Conservation (phyloP, 2,329 filamentous ascomycete genomes). For the Phaeomoniella chlamydospora region DNA sequence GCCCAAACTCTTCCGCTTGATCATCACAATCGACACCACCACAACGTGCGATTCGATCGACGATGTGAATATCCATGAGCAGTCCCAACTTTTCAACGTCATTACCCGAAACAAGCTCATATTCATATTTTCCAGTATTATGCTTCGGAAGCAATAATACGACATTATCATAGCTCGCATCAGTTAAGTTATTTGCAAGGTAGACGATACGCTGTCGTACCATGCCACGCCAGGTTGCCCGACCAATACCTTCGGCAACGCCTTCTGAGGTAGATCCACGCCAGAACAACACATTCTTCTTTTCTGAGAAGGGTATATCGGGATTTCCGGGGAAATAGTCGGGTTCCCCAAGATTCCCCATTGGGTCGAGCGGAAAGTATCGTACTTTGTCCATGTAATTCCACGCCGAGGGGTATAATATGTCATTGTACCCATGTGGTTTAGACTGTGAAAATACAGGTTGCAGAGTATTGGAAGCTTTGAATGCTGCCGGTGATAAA, state of each 20-base stretch:
- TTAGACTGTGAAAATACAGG: slow-evolving; percentile 68
- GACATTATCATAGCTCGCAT: slow-evolving; percentile 19
- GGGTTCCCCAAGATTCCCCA: slow-evolving; percentile 14
- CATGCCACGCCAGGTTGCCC: slow-evolving; percentile 51
- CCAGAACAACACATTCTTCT: slow-evolving; percentile 58
- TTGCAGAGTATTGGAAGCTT: slow-evolving; percentile 48
- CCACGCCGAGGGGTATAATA: slow-evolving; percentile 55
- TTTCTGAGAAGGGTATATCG: slow-evolving; percentile 43
- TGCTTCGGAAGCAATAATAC: slow-evolving; percentile 38
- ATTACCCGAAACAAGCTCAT: slow-evolving; percentile 35
- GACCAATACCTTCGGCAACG: slow-evolving; percentile 21
- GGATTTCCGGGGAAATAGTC: slow-evolving; percentile 18
- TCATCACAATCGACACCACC: slow-evolving; percentile 37
- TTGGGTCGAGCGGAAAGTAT: slow-evolving; percentile 34
- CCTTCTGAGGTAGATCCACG: slow-evolving; percentile 52
- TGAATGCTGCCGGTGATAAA: slow-evolving; percentile 46
- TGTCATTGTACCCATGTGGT: slow-evolving; percentile 58
- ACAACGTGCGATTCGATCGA: slow-evolving; percentile 42
- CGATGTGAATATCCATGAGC: slow-evolving; percentile 45
- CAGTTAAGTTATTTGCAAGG: slow-evolving; percentile 45
- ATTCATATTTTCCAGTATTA: slow-evolving; percentile 31
- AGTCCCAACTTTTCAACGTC: slow-evolving; percentile 32
- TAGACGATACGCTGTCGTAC: slow-evolving; percentile 59
- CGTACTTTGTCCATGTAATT: slow-evolving; percentile 45
- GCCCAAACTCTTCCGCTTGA: slow-evolving; percentile 37